Evolutionary conservation across 2,329 filamentous ascomycete species (phyloP), one percentile per base, ranked within the genome.

Genomic region (Penicillium sp.): DNA sequence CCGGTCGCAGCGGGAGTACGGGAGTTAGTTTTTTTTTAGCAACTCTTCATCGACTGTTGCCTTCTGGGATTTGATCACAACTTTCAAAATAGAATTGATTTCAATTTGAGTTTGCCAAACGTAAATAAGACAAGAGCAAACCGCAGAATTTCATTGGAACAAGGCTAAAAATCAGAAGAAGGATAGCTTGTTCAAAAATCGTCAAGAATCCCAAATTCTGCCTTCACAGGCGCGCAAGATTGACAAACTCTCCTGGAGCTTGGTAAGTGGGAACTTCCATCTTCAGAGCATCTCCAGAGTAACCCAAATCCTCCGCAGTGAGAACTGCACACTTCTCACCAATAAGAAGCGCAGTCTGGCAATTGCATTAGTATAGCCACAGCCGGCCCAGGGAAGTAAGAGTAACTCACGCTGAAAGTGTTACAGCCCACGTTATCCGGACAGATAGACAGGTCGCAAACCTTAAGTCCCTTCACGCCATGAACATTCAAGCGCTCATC

Each of bases 401-500:
- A 26, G 50, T 15, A n/a, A 73, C 71, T 64, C 70, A 77, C 67
- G 64, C 81, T 82, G 75, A 77, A 87, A 67, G 85, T 88, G 77
- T 89, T 88, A 78, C 86, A 88, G 63, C 88, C 90, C 24, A 92
- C 89, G 66, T 92, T 93, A 76, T 92, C 89, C 0, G 90, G 90
- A 76, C 89, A 92, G 80, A 92, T 91, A 55, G 84, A 88, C 49
- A 92, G 77, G 76, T 93, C 90, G 13, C 89, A 89, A 26, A 92
- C 89, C 84, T 92, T 92, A 70, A 93, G 84, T 17, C 88, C 88
- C 81, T 91, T 85, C 67, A 92, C 89, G 56, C 89, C 90, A 73
- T 92, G 89, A 3, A 93, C 90, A 68, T 92, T 92, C 59, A 93
- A 84, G 62, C 90, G 86, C 77, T 91, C 89, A 72, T 93, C 90